Conservation (phyloP, 2,329 filamentous ascomycete species). For the Aspergillus versicolor region DNA sequence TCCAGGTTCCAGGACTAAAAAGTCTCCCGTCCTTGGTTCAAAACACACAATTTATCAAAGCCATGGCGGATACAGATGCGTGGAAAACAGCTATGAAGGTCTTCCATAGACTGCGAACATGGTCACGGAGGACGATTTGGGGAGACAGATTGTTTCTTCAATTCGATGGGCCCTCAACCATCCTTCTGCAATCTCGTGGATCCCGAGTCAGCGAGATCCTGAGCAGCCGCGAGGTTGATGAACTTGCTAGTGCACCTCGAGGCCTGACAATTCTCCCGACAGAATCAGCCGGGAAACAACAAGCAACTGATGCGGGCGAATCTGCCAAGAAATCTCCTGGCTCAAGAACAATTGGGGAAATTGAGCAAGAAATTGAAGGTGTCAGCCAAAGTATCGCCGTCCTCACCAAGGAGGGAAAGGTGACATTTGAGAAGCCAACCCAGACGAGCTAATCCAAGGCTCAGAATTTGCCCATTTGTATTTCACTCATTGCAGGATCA, state of each 20-base stretch:
- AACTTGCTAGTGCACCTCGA: slow-evolving; percentile 79
- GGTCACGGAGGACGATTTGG: slow-evolving; percentile 80
- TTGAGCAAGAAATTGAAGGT: slow-evolving; percentile 32
- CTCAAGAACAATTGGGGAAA: slow-evolving; percentile 28
- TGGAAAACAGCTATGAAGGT: slow-evolving; percentile 70
- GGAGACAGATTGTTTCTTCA: slow-evolving; percentile 89
- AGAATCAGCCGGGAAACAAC: slow-evolving; percentile 26
- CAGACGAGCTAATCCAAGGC: slow-evolving; percentile 18
- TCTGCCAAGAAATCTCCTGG: slow-evolving; percentile 14
- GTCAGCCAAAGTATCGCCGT: slow-evolving; percentile 49
- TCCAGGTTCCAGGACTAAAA: slow-evolving; percentile 70
- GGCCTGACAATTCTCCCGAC: slow-evolving; percentile 66
- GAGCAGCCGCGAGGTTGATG: slow-evolving; percentile 76
- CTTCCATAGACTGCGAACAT: slow-evolving; percentile 70
- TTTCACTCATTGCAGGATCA: slow-evolving; percentile 21
- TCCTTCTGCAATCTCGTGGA: slow-evolving; percentile 86
- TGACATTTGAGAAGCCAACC: slow-evolving; percentile 54
- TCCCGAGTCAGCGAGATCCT: slow-evolving; percentile 75
- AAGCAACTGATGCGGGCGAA: slow-evolving; percentile 12
- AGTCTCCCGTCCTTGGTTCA: slow-evolving; percentile 65
- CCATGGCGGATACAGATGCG: slow-evolving; percentile 67
- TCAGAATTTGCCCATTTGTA: slow-evolving; percentile 9
- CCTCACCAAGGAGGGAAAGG: slow-evolving; percentile 62
- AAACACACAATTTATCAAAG: slow-evolving; percentile 69
- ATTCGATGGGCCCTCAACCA: slow-evolving; percentile 81